Evolutionary conservation across 805 yeast species (phyloP).

Genomic region (Suhomyces vadensis): DNA sequence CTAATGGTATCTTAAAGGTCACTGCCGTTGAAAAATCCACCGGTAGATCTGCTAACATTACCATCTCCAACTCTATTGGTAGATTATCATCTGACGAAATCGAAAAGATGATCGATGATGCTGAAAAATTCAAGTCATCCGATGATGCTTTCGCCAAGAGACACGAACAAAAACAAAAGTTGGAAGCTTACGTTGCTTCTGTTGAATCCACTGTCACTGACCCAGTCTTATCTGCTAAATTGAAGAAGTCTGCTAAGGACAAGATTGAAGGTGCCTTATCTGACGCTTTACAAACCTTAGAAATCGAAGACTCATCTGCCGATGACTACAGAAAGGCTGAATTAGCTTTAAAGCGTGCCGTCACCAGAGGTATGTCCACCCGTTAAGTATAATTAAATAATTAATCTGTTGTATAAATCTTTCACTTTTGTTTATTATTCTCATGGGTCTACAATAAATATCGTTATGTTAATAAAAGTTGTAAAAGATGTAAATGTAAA

Average conservation of each 20-base stretch:
- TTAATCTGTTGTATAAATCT: conserved; percentile 8
- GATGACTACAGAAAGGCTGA: conserved; percentile 99
- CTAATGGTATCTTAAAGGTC: conserved; percentile 52
- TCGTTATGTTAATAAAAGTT: conserved; percentile 5
- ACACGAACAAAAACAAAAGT: conserved; percentile 98
- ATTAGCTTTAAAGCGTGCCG: conserved; percentile 98
- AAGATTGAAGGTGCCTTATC: conserved; percentile 97
- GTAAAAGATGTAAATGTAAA: neutral
- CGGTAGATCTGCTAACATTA: conserved; percentile 51
- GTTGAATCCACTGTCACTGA: conserved; percentile 96
- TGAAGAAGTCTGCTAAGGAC: conserved; percentile 96
- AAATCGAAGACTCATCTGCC: conserved; percentile 93
- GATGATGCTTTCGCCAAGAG: conserved; percentile 99
- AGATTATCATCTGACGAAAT: conserved; percentile 51
- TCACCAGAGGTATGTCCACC: conserved; percentile 98
- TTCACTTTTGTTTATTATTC: conserved; percentile 10
- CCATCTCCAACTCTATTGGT: conserved; percentile 52
- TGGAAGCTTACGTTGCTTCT: conserved; percentile 90
- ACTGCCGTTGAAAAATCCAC: conserved; percentile 52
- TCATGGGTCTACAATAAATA: conserved; percentile 10
- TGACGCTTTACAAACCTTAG: conserved; percentile 97
- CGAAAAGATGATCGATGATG: conserved; percentile 50
- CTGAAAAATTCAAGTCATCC: conserved; percentile 81
- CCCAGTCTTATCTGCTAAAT: conserved; percentile 96
- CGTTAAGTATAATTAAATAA: conserved; percentile 57